A percentile compares a stretch with the other conserved stretches of the same genome.
These are phyloP conservation scores for Pseudogymnoascus sp. DNA, from an alignment of 2,329 filamentous ascomycete species.

Conservation along the genomic window DNA sequence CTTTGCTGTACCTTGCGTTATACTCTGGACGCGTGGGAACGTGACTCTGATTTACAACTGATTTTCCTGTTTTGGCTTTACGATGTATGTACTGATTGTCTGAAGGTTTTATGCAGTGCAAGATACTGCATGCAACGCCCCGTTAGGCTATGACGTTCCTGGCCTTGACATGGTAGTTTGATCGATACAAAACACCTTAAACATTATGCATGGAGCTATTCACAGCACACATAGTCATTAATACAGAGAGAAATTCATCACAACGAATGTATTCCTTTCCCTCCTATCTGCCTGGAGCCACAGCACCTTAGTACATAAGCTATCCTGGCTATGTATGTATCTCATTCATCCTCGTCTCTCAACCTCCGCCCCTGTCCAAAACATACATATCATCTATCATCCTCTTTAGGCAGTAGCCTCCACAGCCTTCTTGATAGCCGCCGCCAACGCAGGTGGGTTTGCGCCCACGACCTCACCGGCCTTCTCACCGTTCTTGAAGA, in stretches of 20 bases:
- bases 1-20: background rate
- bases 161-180: background rate
- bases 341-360: background rate
- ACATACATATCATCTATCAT: background rate
- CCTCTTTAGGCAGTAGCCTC: background rate
- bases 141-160: background rate
- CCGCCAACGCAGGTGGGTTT: conserved; percentile 61
- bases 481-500: conserved; percentile 76
- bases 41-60: background rate
- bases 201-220: background rate
- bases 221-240: background rate
- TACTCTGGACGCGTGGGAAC: background rate
- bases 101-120: background rate
- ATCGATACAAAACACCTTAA: background rate
- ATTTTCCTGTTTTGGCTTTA: background rate
- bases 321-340: background rate
- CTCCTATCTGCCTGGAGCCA: background rate
- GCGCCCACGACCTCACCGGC: conserved; percentile 70
- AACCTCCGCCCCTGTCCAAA: background rate
- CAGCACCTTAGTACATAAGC: background rate
- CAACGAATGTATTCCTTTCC: conserved; percentile 1
- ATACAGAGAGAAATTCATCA: background rate
- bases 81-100: too few relatives aligned
- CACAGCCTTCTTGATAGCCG: conserved; percentile 19
- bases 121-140: background rate